Percentiles rank a stretch among this genome's conserved stretches.
phyloP scores from a whole-genome alignment of 1,284 basidiomycete genomes.

The Ustilago bromivora region DNA sequence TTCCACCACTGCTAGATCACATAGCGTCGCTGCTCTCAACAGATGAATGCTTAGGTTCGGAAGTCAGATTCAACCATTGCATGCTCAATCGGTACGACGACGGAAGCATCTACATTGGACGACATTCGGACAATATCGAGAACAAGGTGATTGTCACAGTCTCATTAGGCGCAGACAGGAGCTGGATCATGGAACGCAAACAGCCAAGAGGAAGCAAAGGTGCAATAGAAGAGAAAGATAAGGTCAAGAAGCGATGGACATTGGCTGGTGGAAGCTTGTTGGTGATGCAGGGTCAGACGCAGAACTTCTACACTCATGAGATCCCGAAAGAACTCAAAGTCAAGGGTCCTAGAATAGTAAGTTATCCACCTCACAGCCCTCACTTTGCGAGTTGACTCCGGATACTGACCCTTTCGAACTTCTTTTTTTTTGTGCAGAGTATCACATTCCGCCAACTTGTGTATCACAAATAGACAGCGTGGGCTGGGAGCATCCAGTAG shows the following conservation, averaged over 20 bases:
- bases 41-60: constrained; percentile 69
- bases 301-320: constrained; percentile 72
- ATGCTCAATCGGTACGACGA: constrained; percentile 74
- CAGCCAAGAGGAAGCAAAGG: constrained; percentile 12
- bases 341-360: constrained; percentile 52
- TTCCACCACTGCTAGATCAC: constrained; percentile 70
- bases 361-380: neutral
- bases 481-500: neutral
- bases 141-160: constrained; percentile 73
- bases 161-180: constrained; percentile 72
- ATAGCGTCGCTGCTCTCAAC: constrained; percentile 70
- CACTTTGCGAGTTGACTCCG: too few species aligned
- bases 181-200: constrained; percentile 72
- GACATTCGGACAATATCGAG: constrained; percentile 70
- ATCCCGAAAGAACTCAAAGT: constrained; percentile 62
- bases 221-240: neutral
- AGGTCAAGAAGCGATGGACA: constrained; percentile 65
- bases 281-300: constrained; percentile 74
- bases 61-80: constrained; percentile 73
- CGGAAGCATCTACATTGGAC: constrained; percentile 72
- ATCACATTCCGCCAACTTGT: constrained; percentile 57
- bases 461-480: constrained; percentile 21
- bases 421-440: constrained; percentile 22
- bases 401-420: neutral
- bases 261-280: constrained; percentile 73